A percentile compares a stretch with the other conserved stretches of the same genome.
Evolutionary conservation across 306 rosid species (phyloP).

Genomic region (Cicer arietinum): DNA sequence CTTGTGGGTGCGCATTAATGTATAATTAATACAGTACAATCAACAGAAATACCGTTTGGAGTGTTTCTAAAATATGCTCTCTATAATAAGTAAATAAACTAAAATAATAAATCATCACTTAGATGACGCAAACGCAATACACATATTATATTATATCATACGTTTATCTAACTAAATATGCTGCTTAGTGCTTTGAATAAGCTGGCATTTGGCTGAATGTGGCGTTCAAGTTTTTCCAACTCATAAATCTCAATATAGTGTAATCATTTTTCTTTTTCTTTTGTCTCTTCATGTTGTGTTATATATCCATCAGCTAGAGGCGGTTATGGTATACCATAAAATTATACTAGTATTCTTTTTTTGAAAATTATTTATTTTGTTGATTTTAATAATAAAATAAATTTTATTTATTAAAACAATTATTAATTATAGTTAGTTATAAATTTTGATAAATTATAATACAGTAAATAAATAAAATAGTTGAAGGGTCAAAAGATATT

Average conservation of each 20-base stretch:
- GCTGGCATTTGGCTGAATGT: constrained; percentile 49
- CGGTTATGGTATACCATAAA: constrained; percentile 10
- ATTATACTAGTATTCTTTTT: background rate
- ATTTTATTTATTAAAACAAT: too few relatives aligned
- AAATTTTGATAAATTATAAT: too few relatives aligned
- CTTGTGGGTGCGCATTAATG: constrained; percentile 21
- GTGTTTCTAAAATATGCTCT: constrained; percentile 34
- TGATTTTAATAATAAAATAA: too few relatives aligned
- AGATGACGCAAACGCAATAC: constrained; percentile 2
- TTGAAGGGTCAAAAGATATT: too few relatives aligned
- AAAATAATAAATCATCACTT: constrained; percentile 26
- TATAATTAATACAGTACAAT: too few relatives aligned
- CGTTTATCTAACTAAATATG: background rate
- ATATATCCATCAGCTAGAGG: constrained; percentile 2
- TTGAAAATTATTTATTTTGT: too few relatives aligned
- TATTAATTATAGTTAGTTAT: too few relatives aligned
- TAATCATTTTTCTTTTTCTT: background rate
- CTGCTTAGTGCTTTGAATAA: background rate
- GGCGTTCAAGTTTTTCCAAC: constrained; percentile 35
- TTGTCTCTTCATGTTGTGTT: background rate
- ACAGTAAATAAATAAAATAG: too few relatives aligned
- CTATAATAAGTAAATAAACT: background rate
- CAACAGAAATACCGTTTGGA: background rate
- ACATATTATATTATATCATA: too few relatives aligned
- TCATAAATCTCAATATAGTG: constrained; percentile 30